Conservation (phyloP, 1,284 basidiomycete species). For the Singerocomus inundabilis region DNA sequence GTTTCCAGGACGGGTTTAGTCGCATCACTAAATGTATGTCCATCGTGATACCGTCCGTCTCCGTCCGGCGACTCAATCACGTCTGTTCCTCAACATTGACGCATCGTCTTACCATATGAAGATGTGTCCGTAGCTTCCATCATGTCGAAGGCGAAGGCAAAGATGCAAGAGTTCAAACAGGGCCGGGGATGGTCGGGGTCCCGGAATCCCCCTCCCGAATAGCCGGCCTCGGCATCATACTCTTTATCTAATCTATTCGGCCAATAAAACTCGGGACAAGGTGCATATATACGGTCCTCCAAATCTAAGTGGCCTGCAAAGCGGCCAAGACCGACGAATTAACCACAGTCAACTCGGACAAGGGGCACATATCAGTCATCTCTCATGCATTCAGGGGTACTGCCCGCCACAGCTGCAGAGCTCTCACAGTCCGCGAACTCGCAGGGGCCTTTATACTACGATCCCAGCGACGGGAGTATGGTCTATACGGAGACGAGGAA, state of each 20-base stretch:
- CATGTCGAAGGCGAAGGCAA: conserved; percentile 72
- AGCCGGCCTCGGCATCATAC: neutral
- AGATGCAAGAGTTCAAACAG: conserved; percentile 75
- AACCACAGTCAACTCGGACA: neutral
- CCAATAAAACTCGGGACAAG: conserved; percentile 2
- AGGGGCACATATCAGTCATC: conserved; percentile 12
- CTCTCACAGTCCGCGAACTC: neutral
- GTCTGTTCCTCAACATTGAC: neutral
- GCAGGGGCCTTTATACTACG: conserved; percentile 37
- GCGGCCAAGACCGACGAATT: conserved; percentile 4
- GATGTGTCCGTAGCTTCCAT: conserved; percentile 48
- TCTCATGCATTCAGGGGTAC: conserved; percentile 17
- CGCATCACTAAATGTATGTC: conserved; percentile 72
- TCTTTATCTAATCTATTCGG: neutral
- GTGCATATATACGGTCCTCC: conserved; percentile 6
- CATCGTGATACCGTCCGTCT: neutral
- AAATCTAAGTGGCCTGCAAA: neutral
- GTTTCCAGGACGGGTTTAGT: conserved; percentile 66
- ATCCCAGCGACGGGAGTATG: conserved; percentile 36
- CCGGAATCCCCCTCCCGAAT: conserved; percentile 8
- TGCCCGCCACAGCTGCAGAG: conserved; percentile 1
- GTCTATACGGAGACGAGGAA: conserved; percentile 26
- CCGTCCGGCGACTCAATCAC: neutral
- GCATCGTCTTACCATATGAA: neutral
- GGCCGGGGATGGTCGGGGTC: conserved; percentile 29